Evolutionary conservation across 78 protist genomes (phyloP).

Genomic region (Cavenderia fasciculata): DNA sequence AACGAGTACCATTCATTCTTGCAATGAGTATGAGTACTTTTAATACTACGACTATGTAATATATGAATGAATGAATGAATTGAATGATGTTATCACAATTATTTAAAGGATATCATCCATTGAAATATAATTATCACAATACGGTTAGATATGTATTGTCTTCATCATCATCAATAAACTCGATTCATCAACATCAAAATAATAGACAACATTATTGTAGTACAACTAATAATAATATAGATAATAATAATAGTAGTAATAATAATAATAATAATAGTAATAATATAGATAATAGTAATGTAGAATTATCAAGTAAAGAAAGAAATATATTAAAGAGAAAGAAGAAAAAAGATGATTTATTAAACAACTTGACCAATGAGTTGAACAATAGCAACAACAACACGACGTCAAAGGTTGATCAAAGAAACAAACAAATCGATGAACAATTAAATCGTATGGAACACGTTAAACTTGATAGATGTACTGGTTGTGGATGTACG

Average conservation of each 20-base stretch:
- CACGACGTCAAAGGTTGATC: background rate
- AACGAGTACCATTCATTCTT: too few relatives aligned
- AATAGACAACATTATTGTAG: too few relatives aligned
- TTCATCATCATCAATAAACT: too few relatives aligned
- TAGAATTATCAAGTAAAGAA: constrained; percentile 27
- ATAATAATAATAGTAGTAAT: background rate
- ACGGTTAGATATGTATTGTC: too few relatives aligned
- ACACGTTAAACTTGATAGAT: background rate
- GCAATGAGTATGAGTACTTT: too few relatives aligned
- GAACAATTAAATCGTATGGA: background rate
- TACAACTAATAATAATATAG: too few relatives aligned
- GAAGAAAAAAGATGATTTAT: background rate
- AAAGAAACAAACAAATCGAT: background rate
- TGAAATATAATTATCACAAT: too few relatives aligned
- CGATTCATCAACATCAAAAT: too few relatives aligned
- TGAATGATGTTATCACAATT: too few relatives aligned
- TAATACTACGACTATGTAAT: too few relatives aligned
- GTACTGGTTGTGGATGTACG: constrained; percentile 73
- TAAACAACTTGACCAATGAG: background rate
- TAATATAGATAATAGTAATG: background rate
- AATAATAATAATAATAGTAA: background rate
- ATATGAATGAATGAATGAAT: too few relatives aligned
- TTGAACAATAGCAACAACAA: background rate
- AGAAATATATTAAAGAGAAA: constrained; percentile 23
- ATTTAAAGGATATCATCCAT: too few relatives aligned